Conservation (phyloP, 805 yeast genomes). For the Ogataea siamensis region DNA sequence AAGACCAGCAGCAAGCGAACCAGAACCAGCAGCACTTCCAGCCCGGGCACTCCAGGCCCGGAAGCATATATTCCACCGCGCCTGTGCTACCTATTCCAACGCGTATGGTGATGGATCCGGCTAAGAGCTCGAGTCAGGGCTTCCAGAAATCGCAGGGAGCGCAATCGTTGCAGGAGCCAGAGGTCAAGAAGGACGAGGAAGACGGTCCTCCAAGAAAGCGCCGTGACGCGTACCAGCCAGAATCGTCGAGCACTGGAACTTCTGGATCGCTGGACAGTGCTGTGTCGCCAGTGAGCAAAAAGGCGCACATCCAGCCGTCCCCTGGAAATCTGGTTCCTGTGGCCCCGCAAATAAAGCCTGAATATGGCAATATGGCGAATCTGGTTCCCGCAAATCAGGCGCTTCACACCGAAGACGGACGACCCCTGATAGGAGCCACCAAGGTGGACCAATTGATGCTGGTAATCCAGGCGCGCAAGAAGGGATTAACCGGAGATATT, state of each 20-base stretch:
- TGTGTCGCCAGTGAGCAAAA: slow-evolving; percentile 1
- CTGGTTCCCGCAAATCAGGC: slow-evolving; percentile 47
- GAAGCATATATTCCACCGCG: slow-evolving; percentile 23
- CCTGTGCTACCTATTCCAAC: slow-evolving; percentile 25
- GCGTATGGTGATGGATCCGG: slow-evolving; percentile 14
- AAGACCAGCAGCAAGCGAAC: slow-evolving; percentile 22
- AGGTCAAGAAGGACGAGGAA: not conserved
- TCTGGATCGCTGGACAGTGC: not conserved
- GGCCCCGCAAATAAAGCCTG: slow-evolving; percentile 12
- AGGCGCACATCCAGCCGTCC: not conserved
- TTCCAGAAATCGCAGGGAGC: slow-evolving; percentile 1
- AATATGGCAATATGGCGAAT: slow-evolving; percentile 16
- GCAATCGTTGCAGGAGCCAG: slow-evolving; percentile 2
- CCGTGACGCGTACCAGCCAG: not conserved
- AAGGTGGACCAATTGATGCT: slow-evolving; percentile 90
- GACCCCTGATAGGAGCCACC: slow-evolving; percentile 79
- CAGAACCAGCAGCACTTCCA: slow-evolving; percentile 20
- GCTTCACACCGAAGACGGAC: slow-evolving; percentile 54
- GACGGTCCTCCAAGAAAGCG: not conserved
- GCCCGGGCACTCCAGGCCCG: slow-evolving; percentile 19
- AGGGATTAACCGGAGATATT: slow-evolving; percentile 65
- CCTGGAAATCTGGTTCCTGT: slow-evolving; percentile 1
- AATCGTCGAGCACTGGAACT: not conserved
- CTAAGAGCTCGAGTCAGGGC: slow-evolving; percentile 1
- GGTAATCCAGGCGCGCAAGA: slow-evolving; percentile 83